Base-by-base conservation (phyloP, 345 rosid species). In the Odontarrhena argentea region DNA sequence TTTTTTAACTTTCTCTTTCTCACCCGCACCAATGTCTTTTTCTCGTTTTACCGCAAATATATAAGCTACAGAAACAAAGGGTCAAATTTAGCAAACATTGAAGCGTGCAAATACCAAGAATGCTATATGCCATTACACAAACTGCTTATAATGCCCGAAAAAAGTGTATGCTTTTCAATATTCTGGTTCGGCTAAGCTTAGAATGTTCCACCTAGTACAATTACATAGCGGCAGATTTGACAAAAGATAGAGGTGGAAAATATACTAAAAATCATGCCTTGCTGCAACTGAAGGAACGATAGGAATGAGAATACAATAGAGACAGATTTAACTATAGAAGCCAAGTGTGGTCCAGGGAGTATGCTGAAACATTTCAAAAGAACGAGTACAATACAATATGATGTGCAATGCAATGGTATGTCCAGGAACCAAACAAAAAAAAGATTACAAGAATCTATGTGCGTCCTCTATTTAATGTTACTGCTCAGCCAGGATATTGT, bases 21-120 rank as follows among this genome's bases (percentile, higher is more conserved):
- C 59, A 2, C 60, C 65, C 9, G 41, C 53, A 42, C 41, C 78
- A 34, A 62, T 8, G 49, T 75, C 79, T 73, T 74, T 91, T 73
- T 69, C 77, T 52, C 78, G 81, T 18, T 83, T 81, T 54, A 54
- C 67, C 6, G 80, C 84, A 76, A 88, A 88, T 66, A 88, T 80
- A 37, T 78, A 91, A 47, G 88, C 97, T 91, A 86, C 79, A 50
- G 60, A 45, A 66, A 42, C 48, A 66, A 15, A 18, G 2, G 2
- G 9, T 10, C 7, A 49, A 41, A 9, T n/a, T 71, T 35, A 72
- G 52, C 60, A 72, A 55, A 41, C 60, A 57, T 37, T 64, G 34
- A 48, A 56, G 9, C 22, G 22, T 55, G 2, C 22, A 8, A 37
- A 14, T 8, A 53, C 36, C 61, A 41, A 18, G 46, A 42, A 35